These are phyloP conservation scores for Penicillium crustosum DNA, from an alignment of 2,329 filamentous ascomycete genomes.

Conservation along the genomic window DNA sequence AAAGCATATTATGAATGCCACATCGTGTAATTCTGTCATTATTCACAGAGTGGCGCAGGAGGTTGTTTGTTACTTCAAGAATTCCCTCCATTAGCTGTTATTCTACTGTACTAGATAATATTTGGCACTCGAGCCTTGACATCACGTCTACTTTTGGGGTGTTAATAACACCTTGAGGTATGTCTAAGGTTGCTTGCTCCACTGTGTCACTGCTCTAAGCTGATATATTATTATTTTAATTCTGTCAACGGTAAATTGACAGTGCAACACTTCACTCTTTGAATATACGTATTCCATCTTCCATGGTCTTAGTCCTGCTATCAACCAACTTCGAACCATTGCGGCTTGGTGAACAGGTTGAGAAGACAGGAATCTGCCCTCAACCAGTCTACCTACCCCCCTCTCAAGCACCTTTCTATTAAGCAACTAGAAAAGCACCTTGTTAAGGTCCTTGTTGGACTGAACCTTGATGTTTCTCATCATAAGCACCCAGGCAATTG, in stretches of 20 bases:
- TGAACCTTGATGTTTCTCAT: slow-evolving; percentile 49
- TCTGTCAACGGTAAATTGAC: neutral
- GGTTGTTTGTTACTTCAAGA: neutral
- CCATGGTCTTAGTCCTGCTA: too few relatives aligned
- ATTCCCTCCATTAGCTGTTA: neutral
- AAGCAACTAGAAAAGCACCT: neutral
- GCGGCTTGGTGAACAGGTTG: too few relatives aligned
- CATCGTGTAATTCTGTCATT: neutral
- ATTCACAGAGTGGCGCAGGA: neutral
- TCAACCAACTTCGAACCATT: too few relatives aligned
- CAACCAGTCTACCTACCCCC: neutral
- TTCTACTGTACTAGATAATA: neutral
- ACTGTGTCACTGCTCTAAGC: neutral
- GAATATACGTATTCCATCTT: too few relatives aligned
- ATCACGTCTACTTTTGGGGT: neutral
- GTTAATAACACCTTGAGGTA: neutral
- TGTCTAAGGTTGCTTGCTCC: neutral
- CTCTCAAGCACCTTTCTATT: neutral
- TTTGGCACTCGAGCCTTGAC: neutral
- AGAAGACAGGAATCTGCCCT: too few relatives aligned
- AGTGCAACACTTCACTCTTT: too few relatives aligned
- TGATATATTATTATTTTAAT: neutral
- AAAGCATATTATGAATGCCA: neutral
- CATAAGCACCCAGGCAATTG: slow-evolving; percentile 44
- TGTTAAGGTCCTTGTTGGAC: slow-evolving; percentile 7